Evolutionary conservation across 441 rosid genomes (phyloP).

Genomic region (Aquilaria agallochum): DNA sequence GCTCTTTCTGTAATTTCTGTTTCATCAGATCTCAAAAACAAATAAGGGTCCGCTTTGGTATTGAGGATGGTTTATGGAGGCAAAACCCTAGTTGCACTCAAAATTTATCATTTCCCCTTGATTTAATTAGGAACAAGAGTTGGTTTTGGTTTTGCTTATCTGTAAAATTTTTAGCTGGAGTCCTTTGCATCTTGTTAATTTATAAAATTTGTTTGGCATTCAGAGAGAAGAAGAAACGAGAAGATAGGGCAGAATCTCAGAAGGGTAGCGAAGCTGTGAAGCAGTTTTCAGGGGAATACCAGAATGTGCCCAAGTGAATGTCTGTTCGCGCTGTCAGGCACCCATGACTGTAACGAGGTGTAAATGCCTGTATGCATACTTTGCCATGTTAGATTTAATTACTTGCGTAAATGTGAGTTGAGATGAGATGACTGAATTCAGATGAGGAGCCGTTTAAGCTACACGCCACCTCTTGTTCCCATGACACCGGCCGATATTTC

Average conservation of each 20-base stretch:
- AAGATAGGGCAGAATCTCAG: conserved; percentile 69
- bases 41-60: too few species aligned
- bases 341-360: too few species aligned
- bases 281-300: conserved; percentile 54
- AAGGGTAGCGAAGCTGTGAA: conserved; percentile 72
- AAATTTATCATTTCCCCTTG: too few species aligned
- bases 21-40: too few species aligned
- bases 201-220: conserved; percentile 8
- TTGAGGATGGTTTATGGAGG: too few species aligned
- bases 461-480: too few species aligned
- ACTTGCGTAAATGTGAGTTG: background rate
- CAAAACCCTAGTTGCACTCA: too few species aligned
- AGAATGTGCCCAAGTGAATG: conserved; percentile 22
- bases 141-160: background rate
- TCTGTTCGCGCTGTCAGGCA: too few species aligned
- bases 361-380: background rate
- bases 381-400: background rate
- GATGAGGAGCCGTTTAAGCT: background rate
- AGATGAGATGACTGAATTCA: background rate
- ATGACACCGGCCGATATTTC: too few species aligned
- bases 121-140: too few species aligned
- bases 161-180: background rate
- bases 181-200: background rate
- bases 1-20: too few species aligned
- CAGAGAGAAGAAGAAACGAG: conserved; percentile 96